Percentiles rank a stretch among this genome's conserved stretches.
Evolutionary conservation across 352 stramenopile species (phyloP).

Genomic region (Pythium coloratum): DNA sequence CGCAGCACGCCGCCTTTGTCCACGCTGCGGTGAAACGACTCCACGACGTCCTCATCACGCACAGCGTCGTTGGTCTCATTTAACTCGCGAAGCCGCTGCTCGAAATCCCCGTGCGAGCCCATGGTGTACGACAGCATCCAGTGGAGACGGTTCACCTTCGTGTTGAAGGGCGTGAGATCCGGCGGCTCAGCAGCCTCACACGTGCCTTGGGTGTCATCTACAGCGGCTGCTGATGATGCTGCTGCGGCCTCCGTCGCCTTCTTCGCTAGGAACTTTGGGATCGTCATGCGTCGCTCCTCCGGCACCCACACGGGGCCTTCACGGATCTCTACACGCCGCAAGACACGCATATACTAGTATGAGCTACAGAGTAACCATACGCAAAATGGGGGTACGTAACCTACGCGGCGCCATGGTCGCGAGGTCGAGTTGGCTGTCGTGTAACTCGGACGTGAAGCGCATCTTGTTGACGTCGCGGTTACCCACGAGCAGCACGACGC

Average conservation of each 20-base stretch:
- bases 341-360: not conserved
- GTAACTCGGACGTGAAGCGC: conserved; percentile 84
- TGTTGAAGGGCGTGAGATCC: conserved; percentile 51
- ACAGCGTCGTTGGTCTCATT: conserved; percentile 27
- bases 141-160: conserved; percentile 79
- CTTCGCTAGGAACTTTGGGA: conserved; percentile 47
- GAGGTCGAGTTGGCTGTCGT: conserved; percentile 70
- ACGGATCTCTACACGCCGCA: conserved; percentile 47
- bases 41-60: conserved; percentile 76
- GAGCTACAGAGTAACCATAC: not conserved
- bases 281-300: conserved; percentile 48
- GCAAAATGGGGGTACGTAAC: not conserved
- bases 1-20: conserved; percentile 68
- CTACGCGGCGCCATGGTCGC: conserved; percentile 56
- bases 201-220: not conserved
- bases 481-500: conserved; percentile 90
- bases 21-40: conserved; percentile 80
- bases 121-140: conserved; percentile 93
- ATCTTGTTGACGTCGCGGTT: conserved; percentile 96
- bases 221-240: not conserved
- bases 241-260: conserved; percentile 13
- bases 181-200: conserved; percentile 1
- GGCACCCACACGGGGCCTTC: conserved; percentile 74
- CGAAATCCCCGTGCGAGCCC: conserved; percentile 89
- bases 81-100: conserved; percentile 83